Base-by-base conservation (phyloP, 495 filamentous ascomycete species). In the Aspergillus sparsus region DNA sequence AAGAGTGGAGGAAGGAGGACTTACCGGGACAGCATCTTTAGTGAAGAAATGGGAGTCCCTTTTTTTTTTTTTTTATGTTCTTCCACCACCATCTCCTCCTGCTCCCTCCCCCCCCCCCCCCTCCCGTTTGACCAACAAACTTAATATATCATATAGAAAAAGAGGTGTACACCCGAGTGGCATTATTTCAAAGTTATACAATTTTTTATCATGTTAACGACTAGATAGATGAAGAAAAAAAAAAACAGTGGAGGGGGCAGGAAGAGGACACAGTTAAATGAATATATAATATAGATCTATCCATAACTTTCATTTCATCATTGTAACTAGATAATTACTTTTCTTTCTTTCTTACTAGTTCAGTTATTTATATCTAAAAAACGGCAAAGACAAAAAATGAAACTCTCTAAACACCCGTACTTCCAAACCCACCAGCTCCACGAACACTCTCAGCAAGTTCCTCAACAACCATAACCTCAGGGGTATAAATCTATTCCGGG, bases 341-440 rank as follows among this genome's bases (percentile, higher is more conserved):
- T 27, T 27, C 21, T 27, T 27, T 27, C 3, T 3, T 27, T 27
- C 21, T 27, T 27, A 27, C 21, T 27, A 3, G 21, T 27, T 27
- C 21, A 27, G 1, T 27, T 27, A 27, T 27, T 27, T 27, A 27
- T 27, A 3, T 27, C 21, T 27, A 3, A 27, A 27, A 27, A 27
- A 27, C 1, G 21, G 21, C 1, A 27, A 27, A 27, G 21, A 27
- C 21, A 27, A 27, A 3, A 27, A 27, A 27, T 1, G 3, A 21
- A 47, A 1, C 27, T 16, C 27, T 16, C 44, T 57, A 55, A 57
- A 60, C 66, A 27, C 93, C 94, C 12, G 94, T 98, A 66, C 92
- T 97, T 35, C 94, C 94, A 67, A 98, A 98, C 8, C 94, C 94
- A 15, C 92, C 93, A 0, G 85, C 91, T 21, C 94, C 94, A 51